Conservation (phyloP, 2,329 filamentous ascomycete species). For the Diaporthe sp. region DNA sequence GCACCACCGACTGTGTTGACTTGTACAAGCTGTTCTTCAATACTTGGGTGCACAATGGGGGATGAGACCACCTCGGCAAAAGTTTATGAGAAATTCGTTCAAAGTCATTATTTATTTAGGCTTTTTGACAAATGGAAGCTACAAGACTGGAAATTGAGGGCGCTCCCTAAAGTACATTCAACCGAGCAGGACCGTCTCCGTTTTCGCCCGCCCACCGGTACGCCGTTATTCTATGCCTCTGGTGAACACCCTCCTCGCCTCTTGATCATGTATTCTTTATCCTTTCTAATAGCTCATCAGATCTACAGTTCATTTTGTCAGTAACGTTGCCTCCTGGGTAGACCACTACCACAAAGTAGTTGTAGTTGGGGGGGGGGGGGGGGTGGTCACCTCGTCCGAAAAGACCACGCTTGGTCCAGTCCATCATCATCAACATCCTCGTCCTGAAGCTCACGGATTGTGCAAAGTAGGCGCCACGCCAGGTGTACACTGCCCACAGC, state of each 20-base stretch:
- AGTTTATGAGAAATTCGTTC: background rate
- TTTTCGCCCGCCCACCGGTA: slow-evolving; percentile 29
- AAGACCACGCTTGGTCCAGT: slow-evolving; percentile 96
- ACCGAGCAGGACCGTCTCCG: background rate
- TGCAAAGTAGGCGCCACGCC: slow-evolving; percentile 96
- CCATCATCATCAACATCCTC: slow-evolving; percentile 91
- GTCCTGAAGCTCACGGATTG: slow-evolving; percentile 96
- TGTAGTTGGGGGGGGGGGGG: slow-evolving; percentile 41
- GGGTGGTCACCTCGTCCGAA: slow-evolving; percentile 88
- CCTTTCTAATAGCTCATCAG: slow-evolving; percentile 53
- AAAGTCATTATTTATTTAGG: background rate
- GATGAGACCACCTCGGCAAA: background rate
- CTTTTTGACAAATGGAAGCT: slow-evolving; percentile 8
- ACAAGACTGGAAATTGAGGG: background rate
- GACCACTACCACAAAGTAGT: background rate
- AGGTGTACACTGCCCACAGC: slow-evolving; percentile 93
- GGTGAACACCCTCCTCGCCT: background rate
- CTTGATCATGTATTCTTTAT: background rate
- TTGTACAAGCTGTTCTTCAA: no score
- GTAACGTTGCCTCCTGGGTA: slow-evolving; percentile 15
- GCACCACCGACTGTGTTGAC: no score
- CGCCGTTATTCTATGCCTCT: slow-evolving; percentile 21
- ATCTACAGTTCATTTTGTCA: slow-evolving; percentile 46
- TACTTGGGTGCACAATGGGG: no score
- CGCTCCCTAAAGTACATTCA: background rate